Evolutionary conservation across 164 flowering plant genomes (phyloP).

Genomic region (Pachysandra terminalis): DNA sequence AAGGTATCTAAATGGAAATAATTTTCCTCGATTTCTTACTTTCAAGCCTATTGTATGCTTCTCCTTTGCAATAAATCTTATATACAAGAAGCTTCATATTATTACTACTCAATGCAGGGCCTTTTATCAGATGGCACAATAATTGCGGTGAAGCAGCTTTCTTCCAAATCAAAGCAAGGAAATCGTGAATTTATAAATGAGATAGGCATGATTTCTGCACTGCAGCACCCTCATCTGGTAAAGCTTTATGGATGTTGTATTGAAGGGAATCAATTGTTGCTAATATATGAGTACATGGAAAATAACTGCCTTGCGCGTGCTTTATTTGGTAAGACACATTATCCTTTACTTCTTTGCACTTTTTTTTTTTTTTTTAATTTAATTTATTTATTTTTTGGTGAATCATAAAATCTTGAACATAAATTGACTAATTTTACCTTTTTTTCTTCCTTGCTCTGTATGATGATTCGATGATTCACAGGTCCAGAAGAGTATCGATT

Average conservation of each 20-base stretch:
- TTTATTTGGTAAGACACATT: constrained; percentile 29
- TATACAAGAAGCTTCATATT: not conserved
- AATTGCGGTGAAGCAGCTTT: constrained; percentile 44
- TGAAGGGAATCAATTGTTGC: constrained; percentile 34
- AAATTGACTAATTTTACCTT: no score
- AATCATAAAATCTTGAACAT: no score
- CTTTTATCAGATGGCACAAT: constrained; percentile 30
- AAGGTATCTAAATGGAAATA: constrained; percentile 32
- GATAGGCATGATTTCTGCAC: constrained; percentile 40
- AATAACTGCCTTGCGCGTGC: constrained; percentile 44
- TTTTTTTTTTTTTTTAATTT: not conserved
- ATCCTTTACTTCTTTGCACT: not conserved
- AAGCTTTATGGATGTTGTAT: constrained; percentile 42
- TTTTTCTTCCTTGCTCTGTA: not conserved
- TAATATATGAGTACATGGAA: constrained; percentile 47
- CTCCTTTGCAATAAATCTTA: not conserved
- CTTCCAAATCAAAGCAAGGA: constrained; percentile 42
- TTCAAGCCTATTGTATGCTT: not conserved
- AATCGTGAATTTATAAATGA: constrained; percentile 46
- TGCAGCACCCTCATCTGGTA: constrained; percentile 46
- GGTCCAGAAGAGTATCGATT: constrained; percentile 23
- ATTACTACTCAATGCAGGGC: constrained; percentile 23
- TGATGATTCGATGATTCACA: constrained; percentile 6
- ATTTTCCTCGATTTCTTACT: not conserved
- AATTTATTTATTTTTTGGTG: no score